These are phyloP conservation scores for Elaeis guineensis DNA, from an alignment of 176 grass and related monocot species.

Conservation along the genomic window DNA sequence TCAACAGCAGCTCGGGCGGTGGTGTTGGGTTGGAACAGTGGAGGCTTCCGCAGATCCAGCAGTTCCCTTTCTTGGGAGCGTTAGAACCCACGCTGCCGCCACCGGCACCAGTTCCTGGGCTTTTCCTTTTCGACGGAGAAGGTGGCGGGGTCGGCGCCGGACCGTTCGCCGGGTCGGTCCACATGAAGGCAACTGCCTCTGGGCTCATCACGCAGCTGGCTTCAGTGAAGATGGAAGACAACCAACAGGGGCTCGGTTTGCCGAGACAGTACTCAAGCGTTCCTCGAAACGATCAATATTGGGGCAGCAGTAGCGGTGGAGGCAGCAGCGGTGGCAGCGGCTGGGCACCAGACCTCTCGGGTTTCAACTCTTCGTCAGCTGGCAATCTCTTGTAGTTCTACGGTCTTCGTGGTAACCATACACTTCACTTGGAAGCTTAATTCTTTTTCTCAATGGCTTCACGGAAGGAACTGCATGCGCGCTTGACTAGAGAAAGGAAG, in stretches of 20 bases:
- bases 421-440: not conserved
- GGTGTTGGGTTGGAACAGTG: constrained; percentile 42
- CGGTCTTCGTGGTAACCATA: not conserved
- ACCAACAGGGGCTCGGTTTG: constrained; percentile 33
- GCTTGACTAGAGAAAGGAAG: not conserved
- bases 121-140: constrained; percentile 48
- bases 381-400: constrained; percentile 26
- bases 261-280: constrained; percentile 45
- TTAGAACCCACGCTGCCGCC: constrained; percentile 32
- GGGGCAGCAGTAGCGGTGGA: constrained; percentile 7
- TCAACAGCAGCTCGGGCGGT: constrained; percentile 13
- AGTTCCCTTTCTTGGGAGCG: constrained; percentile 59
- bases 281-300: constrained; percentile 26
- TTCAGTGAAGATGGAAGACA: constrained; percentile 40
- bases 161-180: constrained; percentile 30
- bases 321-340: constrained; percentile 17
- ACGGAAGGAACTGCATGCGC: too few relatives aligned
- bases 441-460: constrained; percentile 3
- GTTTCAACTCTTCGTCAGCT: constrained; percentile 54
- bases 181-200: constrained; percentile 9
- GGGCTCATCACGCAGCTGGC: constrained; percentile 29
- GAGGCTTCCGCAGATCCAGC: constrained; percentile 48
- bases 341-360: constrained; percentile 55
- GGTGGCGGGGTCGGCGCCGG: constrained; percentile 22
- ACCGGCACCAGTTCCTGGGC: not conserved